Base-by-base conservation (phyloP, 768 basidiomycete species). In the Tephrocybe sp. region DNA sequence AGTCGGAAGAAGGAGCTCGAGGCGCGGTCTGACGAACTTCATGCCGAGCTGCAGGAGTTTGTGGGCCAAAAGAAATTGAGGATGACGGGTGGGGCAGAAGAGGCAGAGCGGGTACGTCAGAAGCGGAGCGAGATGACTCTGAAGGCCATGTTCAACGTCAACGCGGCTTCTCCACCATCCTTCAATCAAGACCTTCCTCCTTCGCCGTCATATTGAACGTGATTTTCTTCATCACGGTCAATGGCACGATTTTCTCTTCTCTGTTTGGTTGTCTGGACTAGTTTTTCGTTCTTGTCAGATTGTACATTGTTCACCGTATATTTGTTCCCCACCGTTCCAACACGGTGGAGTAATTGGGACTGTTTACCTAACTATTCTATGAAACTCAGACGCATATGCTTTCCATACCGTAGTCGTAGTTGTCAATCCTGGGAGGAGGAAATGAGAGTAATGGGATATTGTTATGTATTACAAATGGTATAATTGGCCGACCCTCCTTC, bases 81-180 rank as follows among this genome's bases (percentile, higher is more conserved):
- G 76, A 87, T 93, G 89, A 99, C 95, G 14, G 96, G 95, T 22
- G 95, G 93, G 12, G 88, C 92, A 19, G 92, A 95, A 67, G 92
- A 96, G 71, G 79, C 74, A 19, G 96, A 99, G 71, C 77, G 96
- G 50, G 78, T 95, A 59, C 75, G 95, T 60, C 88, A 93, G 75
- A 83, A 82, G 65, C 76, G 84, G 67, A 92, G 89, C 63, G 93
- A 94, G 47, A 67, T 83, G 71, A 85, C 91, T 17, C 70, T 98
- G 57, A 93, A 87, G 72, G 89, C 89, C 26, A 96, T 98, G 91
- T 94, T 94, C 64, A 77, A 44, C 38, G 39, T 32, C 17, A 55
- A 44, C 26, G 16, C 14, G 13, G 38, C 53, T 9, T 52, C 59
- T n/a, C 50, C 54, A 20, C 51, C 57, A 11, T 34, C 48, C 16